Evolutionary conservation across 2,329 filamentous ascomycete genomes (phyloP), one percentile per base, ranked within the genome.

Genomic region (Trichoderma pleuroti): DNA sequence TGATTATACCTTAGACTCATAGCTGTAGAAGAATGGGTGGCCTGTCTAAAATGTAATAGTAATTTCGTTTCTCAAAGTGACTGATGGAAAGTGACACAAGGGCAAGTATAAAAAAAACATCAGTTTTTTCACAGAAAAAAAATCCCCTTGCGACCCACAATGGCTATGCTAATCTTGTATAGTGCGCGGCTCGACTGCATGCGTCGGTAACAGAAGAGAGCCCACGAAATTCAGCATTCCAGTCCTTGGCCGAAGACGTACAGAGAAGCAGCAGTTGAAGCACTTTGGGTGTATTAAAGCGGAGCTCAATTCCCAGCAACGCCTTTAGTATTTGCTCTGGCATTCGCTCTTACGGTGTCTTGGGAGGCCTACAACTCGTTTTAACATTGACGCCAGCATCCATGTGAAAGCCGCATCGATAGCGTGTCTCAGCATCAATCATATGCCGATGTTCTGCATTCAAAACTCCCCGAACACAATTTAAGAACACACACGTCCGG

Each of bases 391-490:
- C 9, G 42, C n/a, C 42, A n/a, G 42, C 18, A 49, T 49, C n/a
- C 18, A 49, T n/a, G 18, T 21, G 42, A 49, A 49, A 2, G 42
- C 42, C 1, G 12, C n/a, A 49, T 49, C 18, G 1, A 42, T 16
- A 6, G 34, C 4, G 30, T 16, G 12, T 6, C 4, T 16, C 6
- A 8, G 4, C 2, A 8, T 3, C 3, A 42, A 9, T 42, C 18
- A 1, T 42, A 42, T n/a, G 8, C 1, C 4, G 0, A 4, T 12
- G 12, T 12, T 0, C 42, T 0, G 18, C 42, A 2, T 21, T 1
- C 10, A 12, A 49, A 6, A 2, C 10, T 0, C 0, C 42, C 9
- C 11, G 10, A 49, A 39, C 6, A 8, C 5, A 46, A 11, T 12
- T 46, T 46, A 46, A 46, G 24, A n/a, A 28, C 26, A 28, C 52